These are phyloP conservation scores for Solanum etuberosum DNA, from an alignment of 257 asterid species.

Conservation along the genomic window DNA sequence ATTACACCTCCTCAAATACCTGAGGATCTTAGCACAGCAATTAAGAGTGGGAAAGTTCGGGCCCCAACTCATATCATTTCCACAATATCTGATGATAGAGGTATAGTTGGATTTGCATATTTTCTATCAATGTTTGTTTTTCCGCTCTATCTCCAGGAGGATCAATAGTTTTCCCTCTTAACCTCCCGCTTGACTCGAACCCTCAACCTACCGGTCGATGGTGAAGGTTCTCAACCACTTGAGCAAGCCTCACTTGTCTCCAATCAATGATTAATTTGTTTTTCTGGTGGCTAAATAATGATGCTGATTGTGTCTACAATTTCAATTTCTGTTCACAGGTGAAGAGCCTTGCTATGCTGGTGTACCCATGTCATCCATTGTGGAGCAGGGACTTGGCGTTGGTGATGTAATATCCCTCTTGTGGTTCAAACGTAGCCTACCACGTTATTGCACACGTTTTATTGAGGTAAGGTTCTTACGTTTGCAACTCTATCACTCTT, in stretches of 20 bases:
- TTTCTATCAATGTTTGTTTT: neutral
- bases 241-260: neutral
- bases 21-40: conserved; percentile 84
- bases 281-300: neutral
- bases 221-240: neutral
- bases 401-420: conserved; percentile 93
- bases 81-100: conserved; percentile 97
- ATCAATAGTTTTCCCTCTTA: neutral
- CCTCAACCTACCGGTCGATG: neutral
- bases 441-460: conserved; percentile 89
- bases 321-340: conserved; percentile 39
- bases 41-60: conserved; percentile 95
- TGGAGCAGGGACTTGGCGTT: conserved; percentile 94
- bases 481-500: neutral
- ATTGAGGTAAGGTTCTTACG: conserved; percentile 56
- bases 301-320: conserved; percentile 5
- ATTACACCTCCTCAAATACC: conserved; percentile 94
- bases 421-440: conserved; percentile 99
- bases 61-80: conserved; percentile 99
- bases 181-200: neutral
- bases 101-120: conserved; percentile 16
- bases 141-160: neutral
- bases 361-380: conserved; percentile 92
- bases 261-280: neutral
- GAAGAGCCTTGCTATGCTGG: conserved; percentile 98